phyloP scores from a whole-genome alignment of 495 filamentous ascomycete species.

The Penicillium dipodomyicola region DNA sequence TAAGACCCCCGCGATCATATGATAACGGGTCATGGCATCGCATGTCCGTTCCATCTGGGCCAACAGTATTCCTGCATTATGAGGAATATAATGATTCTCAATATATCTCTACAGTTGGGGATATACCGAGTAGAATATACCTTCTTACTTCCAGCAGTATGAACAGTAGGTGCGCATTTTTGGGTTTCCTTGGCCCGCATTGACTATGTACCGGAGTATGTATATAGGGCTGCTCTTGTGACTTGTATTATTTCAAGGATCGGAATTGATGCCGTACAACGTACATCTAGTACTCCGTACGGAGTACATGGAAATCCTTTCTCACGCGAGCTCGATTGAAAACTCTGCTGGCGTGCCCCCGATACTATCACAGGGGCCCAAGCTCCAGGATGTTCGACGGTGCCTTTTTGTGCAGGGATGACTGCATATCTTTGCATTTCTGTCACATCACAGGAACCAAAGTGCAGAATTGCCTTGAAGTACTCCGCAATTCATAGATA shows the following conservation, averaged over 20 bases:
- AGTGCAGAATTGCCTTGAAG: neutral
- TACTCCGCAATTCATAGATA: neutral
- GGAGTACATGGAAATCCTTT: constrained; percentile 5
- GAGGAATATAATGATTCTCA: neutral
- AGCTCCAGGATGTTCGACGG: constrained; percentile 25
- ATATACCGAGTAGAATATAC: neutral
- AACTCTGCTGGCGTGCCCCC: constrained; percentile 13
- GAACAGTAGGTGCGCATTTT: neutral
- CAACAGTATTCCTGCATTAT: too few species aligned
- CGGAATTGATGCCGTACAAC: neutral
- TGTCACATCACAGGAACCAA: constrained; percentile 27
- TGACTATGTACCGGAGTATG: neutral
- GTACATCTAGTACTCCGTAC: neutral
- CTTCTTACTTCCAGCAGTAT: neutral
- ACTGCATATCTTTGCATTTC: constrained; percentile 10
- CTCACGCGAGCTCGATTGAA: constrained; percentile 22
- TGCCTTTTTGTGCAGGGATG: constrained; percentile 24
- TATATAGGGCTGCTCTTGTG: neutral
- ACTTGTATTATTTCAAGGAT: constrained; percentile 1
- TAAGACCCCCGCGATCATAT: constrained; percentile 22
- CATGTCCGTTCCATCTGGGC: too few species aligned
- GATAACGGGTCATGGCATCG: neutral
- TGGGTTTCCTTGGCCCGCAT: neutral
- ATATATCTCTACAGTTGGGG: neutral
- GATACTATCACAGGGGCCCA: constrained; percentile 27